Evolutionary conservation across 495 filamentous ascomycete species (phyloP), one percentile per base, ranked within the genome.

Genomic region (Neurospora sp.): DNA sequence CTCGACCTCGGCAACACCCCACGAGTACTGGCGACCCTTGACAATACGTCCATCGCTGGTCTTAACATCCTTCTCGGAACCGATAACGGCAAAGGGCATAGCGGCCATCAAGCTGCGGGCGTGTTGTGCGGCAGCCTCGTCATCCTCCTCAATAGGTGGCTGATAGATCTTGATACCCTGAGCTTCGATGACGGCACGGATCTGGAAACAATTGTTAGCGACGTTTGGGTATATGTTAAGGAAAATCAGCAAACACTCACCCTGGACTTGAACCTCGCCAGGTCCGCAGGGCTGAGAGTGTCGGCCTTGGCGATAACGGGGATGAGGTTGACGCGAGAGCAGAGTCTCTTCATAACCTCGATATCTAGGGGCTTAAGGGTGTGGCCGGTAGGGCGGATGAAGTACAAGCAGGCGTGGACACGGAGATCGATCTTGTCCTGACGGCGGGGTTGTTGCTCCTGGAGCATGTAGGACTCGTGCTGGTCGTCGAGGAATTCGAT

Each of bases 151-250:
- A 70, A 98, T 84, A 31, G 96, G 96, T 35, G 96, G 96, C 78
- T 95, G 92, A 86, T 99, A 99, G 82, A 99, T 98, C 88, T 97
- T 97, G 87, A 99, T 99, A 76, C 93, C 94, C 84, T 99, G 96
- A 74, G 96, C 95, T 83, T 98, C 94, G 75, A 99, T 93, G 68
- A 98, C 96, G 74, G 91, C 90, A 76, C 94, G 92, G 74, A 99
- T 94, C 95, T 99, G 78, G 1, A 74, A 48, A 18, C 14, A 10
- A 12, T 10, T 16, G 35, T 69, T 27, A 71, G 48, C 69, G 41
- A 16, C 35, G 10, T 12, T 37, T 5, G 46, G 46, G 39, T 22
- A 35, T 20, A 22, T 42, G 68, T 40, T 37, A 61, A 35, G 20
- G 70, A 35, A 44, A 68, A 71, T 48, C 53, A 75, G 79, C 39